Conservation (phyloP, 495 filamentous ascomycete genomes). For the Penicillium cinerascens region DNA sequence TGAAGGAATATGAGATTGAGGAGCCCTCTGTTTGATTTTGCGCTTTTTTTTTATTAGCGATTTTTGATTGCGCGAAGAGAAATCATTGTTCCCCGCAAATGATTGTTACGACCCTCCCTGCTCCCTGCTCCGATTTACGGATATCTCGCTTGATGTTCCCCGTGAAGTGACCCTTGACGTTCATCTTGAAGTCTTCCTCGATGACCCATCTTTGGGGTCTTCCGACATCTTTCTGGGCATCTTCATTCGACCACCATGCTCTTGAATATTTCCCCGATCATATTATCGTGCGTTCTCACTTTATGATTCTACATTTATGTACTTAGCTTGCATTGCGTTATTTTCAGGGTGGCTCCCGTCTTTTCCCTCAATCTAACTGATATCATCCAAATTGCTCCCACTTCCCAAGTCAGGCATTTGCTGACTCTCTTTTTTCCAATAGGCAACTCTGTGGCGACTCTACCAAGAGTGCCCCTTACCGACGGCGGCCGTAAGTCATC, state of each 20-base stretch:
- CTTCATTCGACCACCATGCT: too few relatives aligned
- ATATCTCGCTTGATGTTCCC: too few relatives aligned
- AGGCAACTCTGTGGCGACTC: conserved; percentile 20
- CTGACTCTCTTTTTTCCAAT: conserved; percentile 29
- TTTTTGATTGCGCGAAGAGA: background rate
- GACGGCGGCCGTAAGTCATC: conserved; percentile 28
- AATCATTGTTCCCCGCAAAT: background rate
- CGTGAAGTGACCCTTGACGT: too few relatives aligned
- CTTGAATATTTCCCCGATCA: too few relatives aligned
- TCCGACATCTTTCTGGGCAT: too few relatives aligned
- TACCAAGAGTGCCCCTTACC: conserved; percentile 16
- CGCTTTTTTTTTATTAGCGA: conserved; percentile 5
- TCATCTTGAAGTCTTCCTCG: too few relatives aligned
- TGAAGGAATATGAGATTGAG: conserved; percentile 40
- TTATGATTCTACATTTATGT: conserved; percentile 6
- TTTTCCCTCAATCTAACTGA: conserved; percentile 20
- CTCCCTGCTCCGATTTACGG: too few relatives aligned
- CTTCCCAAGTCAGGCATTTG: conserved; percentile 25
- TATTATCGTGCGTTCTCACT: background rate
- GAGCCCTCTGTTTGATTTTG: conserved; percentile 28
- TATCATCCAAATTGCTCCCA: conserved; percentile 12
- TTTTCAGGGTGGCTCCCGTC: conserved; percentile 20
- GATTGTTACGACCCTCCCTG: background rate
- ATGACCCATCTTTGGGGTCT: too few relatives aligned
- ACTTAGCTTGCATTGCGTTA: conserved; percentile 14